Evolutionary conservation across 371 early-diverging fungal genomes (phyloP).

Genomic region (Mortierella sp.): DNA sequence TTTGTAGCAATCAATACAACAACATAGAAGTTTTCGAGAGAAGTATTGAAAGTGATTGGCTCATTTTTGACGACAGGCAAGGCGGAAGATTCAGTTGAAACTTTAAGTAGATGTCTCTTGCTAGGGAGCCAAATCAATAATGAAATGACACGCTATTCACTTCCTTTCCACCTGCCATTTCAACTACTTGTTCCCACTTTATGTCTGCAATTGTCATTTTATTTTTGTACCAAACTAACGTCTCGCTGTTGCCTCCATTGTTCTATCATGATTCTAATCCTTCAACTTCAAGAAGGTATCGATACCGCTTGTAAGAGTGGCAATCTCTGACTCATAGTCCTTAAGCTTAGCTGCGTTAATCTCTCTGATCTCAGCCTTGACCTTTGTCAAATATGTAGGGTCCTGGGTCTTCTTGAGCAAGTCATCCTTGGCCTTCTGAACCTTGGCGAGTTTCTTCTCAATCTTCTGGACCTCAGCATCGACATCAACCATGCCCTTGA

Average conservation of each 20-base stretch:
- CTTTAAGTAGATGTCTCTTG: too few species aligned
- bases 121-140: too few species aligned
- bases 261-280: slow-evolving; percentile 48
- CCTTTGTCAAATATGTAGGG: slow-evolving; percentile 75
- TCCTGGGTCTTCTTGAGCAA: slow-evolving; percentile 68
- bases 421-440: slow-evolving; percentile 62
- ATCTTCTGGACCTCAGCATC: slow-evolving; percentile 82
- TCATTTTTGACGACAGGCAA: too few species aligned
- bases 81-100: too few species aligned
- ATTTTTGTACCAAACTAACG: background rate
- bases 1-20: too few species aligned
- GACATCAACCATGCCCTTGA: slow-evolving; percentile 83
- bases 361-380: slow-evolving; percentile 76
- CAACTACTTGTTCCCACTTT: too few species aligned
- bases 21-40: too few species aligned
- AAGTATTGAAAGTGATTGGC: too few species aligned
- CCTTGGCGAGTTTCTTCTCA: slow-evolving; percentile 74
- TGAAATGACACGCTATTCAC: too few species aligned
- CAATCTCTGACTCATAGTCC: slow-evolving; percentile 78
- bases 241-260: background rate
- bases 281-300: slow-evolving; percentile 73
- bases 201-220: background rate
- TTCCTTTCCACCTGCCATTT: too few species aligned
- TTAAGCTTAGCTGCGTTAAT: slow-evolving; percentile 72
- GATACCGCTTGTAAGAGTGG: slow-evolving; percentile 69